Conservation (phyloP, 2,329 filamentous ascomycete species). For the Fusarium newnesense region DNA sequence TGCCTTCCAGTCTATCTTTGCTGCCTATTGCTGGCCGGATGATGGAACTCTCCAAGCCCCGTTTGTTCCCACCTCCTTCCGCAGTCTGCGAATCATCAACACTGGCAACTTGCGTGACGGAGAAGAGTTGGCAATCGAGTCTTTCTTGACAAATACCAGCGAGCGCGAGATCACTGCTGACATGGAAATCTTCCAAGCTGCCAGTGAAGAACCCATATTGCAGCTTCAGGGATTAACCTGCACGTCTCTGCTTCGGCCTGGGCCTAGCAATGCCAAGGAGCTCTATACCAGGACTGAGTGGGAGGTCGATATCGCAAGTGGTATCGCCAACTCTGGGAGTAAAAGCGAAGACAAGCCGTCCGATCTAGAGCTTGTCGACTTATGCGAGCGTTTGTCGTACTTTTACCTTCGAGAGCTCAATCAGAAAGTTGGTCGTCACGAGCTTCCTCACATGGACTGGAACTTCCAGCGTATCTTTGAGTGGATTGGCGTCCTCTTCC, state of each 20-base stretch:
- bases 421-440: too few species aligned
- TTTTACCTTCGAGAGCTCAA: neutral
- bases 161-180: constrained; percentile 3
- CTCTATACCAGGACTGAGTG: constrained; percentile 5
- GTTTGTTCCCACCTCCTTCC: constrained; percentile 36
- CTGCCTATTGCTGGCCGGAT: constrained; percentile 47
- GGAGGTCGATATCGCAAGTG: constrained; percentile 1
- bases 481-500: constrained; percentile 3
- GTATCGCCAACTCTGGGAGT: neutral
- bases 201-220: neutral
- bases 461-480: neutral
- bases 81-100: constrained; percentile 11
- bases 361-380: constrained; percentile 3
- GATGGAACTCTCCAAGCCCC: constrained; percentile 48
- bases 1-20: constrained; percentile 49
- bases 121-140: neutral
- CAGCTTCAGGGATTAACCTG: constrained; percentile 3
- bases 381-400: constrained; percentile 2
- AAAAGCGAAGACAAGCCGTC: too few species aligned
- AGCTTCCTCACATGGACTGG: neutral
- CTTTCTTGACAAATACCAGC: neutral
- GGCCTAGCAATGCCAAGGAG: neutral
- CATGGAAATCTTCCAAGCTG: neutral
- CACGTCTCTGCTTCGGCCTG: neutral
- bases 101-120: neutral